These are phyloP conservation scores for Saccharomyces hybrid DNA, from an alignment of 1,139 yeast genomes.

Conservation along the genomic window DNA sequence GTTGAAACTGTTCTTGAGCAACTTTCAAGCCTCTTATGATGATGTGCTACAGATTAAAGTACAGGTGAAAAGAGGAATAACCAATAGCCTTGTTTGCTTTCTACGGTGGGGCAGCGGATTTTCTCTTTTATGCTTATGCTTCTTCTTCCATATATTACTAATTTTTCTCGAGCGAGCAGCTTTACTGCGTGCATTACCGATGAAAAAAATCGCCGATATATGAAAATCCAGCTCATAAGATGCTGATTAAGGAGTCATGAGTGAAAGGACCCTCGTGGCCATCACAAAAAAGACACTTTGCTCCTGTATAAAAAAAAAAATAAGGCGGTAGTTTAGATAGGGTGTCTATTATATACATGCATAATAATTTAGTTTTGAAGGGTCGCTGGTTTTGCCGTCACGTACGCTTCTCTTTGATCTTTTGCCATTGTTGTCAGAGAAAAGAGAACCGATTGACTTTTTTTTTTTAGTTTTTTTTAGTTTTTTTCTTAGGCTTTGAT, in stretches of 20 bases:
- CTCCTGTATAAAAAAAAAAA: not conserved
- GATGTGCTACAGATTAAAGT: not conserved
- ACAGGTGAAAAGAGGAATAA: not conserved
- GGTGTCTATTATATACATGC: not conserved
- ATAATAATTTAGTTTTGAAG: not conserved
- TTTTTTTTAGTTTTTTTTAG: slow-evolving; percentile 88
- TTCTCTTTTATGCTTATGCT: not conserved
- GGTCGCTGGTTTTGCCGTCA: not conserved
- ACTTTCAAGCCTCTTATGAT: not conserved
- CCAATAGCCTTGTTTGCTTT: not conserved
- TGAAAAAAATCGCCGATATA: not conserved
- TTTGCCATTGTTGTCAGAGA: not conserved
- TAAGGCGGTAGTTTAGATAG: not conserved
- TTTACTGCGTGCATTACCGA: not conserved
- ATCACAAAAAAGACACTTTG: not conserved
- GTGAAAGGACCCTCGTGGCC: not conserved
- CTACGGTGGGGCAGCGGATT: not conserved
- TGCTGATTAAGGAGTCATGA: not conserved
- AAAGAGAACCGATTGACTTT: slow-evolving; percentile 35
- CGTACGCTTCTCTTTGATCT: not conserved
- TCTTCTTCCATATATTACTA: not conserved
- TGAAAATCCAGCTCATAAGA: not conserved
- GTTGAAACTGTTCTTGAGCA: not conserved
- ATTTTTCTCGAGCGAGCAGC: slow-evolving; percentile 1
- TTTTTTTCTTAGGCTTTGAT: slow-evolving; percentile 80